These are phyloP conservation scores for Polytrichum formosum DNA, from an alignment of 225 moss, liverwort and hornwort species.

Conservation along the genomic window DNA sequence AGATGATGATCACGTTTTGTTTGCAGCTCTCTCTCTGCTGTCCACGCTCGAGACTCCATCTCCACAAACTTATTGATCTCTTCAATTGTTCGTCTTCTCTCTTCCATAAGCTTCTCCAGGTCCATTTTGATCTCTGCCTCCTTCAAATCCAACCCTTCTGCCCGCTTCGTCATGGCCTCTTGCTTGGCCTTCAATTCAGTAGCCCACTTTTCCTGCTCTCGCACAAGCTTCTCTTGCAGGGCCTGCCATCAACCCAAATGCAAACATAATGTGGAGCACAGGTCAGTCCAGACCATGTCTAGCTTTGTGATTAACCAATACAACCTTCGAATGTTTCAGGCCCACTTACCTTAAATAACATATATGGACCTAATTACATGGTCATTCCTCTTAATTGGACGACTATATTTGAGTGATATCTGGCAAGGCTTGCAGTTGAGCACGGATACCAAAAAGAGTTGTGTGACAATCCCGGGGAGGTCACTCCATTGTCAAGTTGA, in stretches of 20 bases:
- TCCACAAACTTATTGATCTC: conserved; percentile 58
- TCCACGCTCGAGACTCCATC: conserved; percentile 54
- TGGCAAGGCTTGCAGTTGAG: no score
- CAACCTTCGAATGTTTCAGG: no score
- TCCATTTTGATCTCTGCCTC: conserved; percentile 48
- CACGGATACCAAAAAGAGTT: no score
- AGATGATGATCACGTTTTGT: conserved; percentile 54
- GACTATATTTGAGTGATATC: no score
- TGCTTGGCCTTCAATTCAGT: conserved; percentile 52
- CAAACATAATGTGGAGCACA: neutral
- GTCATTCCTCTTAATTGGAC: no score
- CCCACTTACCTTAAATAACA: no score
- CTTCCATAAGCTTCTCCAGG: conserved; percentile 55
- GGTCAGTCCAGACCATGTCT: neutral
- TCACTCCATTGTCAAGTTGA: no score
- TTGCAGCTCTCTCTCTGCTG: conserved; percentile 48
- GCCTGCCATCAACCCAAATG: conserved; percentile 9
- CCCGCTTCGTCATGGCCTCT: conserved; percentile 44
- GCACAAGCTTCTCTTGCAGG: conserved; percentile 37
- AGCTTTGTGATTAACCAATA: neutral
- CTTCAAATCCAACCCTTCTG: conserved; percentile 45
- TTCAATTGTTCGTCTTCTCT: conserved; percentile 44
- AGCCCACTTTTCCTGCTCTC: conserved; percentile 49
- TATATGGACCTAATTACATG: no score
- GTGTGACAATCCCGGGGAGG: no score